Conservation (phyloP, 2,329 filamentous ascomycete species). For the Ascosphaera pollenicola region DNA sequence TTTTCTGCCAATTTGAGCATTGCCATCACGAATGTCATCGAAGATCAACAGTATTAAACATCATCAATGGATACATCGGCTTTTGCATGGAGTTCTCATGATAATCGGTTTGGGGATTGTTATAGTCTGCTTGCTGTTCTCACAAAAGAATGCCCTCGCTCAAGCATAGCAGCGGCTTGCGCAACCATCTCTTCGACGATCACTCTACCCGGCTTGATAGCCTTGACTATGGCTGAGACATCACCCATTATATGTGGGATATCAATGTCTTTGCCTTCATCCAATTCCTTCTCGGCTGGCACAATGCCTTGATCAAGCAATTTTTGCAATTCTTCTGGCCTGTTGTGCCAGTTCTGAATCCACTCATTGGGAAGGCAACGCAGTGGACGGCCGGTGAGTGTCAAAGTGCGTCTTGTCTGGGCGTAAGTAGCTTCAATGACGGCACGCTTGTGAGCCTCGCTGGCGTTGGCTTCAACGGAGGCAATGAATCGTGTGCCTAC, state of each 20-base stretch:
- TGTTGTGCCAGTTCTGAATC: constrained; percentile 55
- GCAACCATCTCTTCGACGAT: constrained; percentile 85
- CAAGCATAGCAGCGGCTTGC: constrained; percentile 48
- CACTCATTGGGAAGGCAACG: constrained; percentile 68
- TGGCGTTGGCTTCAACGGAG: constrained; percentile 57
- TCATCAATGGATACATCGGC: not conserved
- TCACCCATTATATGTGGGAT: constrained; percentile 85
- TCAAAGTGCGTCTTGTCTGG: constrained; percentile 63
- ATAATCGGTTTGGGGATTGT: no score
- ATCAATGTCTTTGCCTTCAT: constrained; percentile 63
- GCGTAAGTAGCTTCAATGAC: constrained; percentile 61
- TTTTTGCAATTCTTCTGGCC: constrained; percentile 51
- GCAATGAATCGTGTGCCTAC: constrained; percentile 88
- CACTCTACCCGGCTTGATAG: constrained; percentile 56
- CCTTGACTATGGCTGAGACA: constrained; percentile 56
- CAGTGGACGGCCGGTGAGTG: constrained; percentile 61
- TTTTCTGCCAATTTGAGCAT: no score
- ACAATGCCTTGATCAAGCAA: constrained; percentile 58
- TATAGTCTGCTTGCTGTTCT: no score
- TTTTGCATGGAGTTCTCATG: not conserved
- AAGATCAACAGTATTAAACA: no score
- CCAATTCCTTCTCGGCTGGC: constrained; percentile 63
- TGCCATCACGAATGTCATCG: no score
- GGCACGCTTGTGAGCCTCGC: constrained; percentile 59
- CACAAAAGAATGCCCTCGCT: constrained; percentile 38